These are phyloP conservation scores for Botryotinia convoluta DNA, from an alignment of 2,329 filamentous ascomycete species.

Conservation along the genomic window DNA sequence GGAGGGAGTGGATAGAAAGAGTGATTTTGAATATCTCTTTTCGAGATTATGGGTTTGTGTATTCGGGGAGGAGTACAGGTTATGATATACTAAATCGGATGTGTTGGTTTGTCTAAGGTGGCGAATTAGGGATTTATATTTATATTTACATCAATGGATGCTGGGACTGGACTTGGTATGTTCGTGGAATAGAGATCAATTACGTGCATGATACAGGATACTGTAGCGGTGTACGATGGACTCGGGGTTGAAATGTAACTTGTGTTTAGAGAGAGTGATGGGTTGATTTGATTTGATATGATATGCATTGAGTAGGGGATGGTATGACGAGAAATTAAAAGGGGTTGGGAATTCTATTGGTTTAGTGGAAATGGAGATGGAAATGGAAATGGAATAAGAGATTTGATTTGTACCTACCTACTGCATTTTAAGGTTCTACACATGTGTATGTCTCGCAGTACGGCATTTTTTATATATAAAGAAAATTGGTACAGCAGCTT, in stretches of 20 bases:
- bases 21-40: too few relatives aligned
- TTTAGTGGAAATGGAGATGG: neutral
- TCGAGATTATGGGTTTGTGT: too few relatives aligned
- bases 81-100: too few relatives aligned
- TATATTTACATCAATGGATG: neutral
- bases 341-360: neutral
- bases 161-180: neutral
- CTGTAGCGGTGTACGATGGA: neutral
- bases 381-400: neutral
- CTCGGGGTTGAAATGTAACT: neutral
- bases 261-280: neutral
- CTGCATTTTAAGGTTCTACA: neutral
- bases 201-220: neutral
- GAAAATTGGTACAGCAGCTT: neutral
- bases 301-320: neutral
- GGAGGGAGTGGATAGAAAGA: too few relatives aligned
- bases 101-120: too few relatives aligned
- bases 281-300: neutral
- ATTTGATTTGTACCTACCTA: neutral
- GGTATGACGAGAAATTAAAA: neutral
- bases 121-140: too few relatives aligned
- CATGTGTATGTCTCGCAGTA: neutral
- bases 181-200: neutral
- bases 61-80: too few relatives aligned
- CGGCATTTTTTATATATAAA: too few relatives aligned